Percentiles rank a stretch among this genome's conserved stretches.
These are phyloP conservation scores for Macrolepiota dolichaula DNA, from an alignment of 768 basidiomycete genomes.

Conservation along the genomic window DNA sequence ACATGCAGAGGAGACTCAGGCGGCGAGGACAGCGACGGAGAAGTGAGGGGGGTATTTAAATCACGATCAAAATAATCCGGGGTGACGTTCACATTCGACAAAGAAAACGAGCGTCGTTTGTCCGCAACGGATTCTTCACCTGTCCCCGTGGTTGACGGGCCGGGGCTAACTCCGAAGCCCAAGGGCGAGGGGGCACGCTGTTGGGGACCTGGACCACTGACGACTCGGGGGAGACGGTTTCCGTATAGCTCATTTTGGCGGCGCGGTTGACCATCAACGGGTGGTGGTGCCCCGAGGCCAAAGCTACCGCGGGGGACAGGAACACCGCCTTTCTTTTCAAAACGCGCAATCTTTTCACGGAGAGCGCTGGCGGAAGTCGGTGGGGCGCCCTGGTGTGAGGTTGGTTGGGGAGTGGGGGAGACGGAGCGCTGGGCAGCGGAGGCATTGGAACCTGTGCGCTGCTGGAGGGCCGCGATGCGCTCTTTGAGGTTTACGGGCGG, in stretches of 20 bases:
- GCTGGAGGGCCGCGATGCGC: slow-evolving; percentile 79
- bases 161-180: slow-evolving; percentile 10
- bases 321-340: slow-evolving; percentile 73
- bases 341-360: slow-evolving; percentile 74
- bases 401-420: slow-evolving; percentile 25
- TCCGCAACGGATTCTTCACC: no score
- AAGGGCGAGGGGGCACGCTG: slow-evolving; percentile 14
- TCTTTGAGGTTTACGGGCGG: slow-evolving; percentile 65
- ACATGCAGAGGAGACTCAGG: slow-evolving; percentile 20
- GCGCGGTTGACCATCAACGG: slow-evolving; percentile 42
- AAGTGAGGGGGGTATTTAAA: slow-evolving; percentile 25
- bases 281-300: slow-evolving; percentile 63
- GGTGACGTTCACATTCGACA: slow-evolving; percentile 23
- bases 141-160: slow-evolving; percentile 3
- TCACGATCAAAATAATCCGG: slow-evolving; percentile 17
- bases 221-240: slow-evolving; percentile 57
- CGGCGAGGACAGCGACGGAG: slow-evolving; percentile 27
- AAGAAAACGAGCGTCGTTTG: slow-evolving; percentile 28
- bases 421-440: slow-evolving; percentile 22
- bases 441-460: slow-evolving; percentile 36
- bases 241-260: slow-evolving; percentile 70
- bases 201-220: slow-evolving; percentile 18
- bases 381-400: slow-evolving; percentile 12
- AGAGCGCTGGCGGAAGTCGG: slow-evolving; percentile 26
- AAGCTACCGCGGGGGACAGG: slow-evolving; percentile 77